These are phyloP conservation scores for Globisporangium spiculum DNA, from an alignment of 352 stramenopile species.

Conservation along the genomic window DNA sequence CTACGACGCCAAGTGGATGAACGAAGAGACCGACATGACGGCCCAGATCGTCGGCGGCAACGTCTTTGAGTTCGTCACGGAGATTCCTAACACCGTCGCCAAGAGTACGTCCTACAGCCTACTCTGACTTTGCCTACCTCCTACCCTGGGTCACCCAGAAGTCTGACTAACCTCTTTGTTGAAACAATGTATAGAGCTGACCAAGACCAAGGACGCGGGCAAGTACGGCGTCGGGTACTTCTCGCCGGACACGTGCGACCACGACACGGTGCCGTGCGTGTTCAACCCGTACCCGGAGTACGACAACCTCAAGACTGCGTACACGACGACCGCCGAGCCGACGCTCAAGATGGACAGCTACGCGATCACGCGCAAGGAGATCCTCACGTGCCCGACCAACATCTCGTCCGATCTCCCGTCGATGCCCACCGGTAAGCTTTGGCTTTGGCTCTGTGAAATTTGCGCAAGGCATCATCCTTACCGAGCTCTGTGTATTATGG, in stretches of 20 bases:
- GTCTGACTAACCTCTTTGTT: not conserved
- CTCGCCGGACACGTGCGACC: slow-evolving; percentile 58
- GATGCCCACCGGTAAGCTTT: not conserved
- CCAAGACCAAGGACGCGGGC: slow-evolving; percentile 35
- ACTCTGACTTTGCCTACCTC: not conserved
- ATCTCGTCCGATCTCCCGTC: not conserved
- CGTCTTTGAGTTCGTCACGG: slow-evolving; percentile 73
- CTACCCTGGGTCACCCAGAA: not conserved
- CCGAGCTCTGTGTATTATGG: not conserved
- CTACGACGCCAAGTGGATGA: slow-evolving; percentile 74
- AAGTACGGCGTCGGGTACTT: slow-evolving; percentile 82
- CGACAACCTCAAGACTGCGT: slow-evolving; percentile 65
- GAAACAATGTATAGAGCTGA: not conserved
- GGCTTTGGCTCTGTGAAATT: not conserved
- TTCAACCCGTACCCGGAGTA: slow-evolving; percentile 79
- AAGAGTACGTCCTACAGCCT: not conserved
- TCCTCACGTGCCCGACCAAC: slow-evolving; percentile 36
- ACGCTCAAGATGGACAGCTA: slow-evolving; percentile 39
- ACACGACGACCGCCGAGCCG: slow-evolving; percentile 35
- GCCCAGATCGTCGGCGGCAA: slow-evolving; percentile 55
- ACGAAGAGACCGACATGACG: slow-evolving; percentile 52
- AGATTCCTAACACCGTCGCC: slow-evolving; percentile 23
- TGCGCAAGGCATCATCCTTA: not conserved
- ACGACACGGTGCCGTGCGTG: slow-evolving; percentile 37
- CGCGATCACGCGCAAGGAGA: slow-evolving; percentile 24